These are phyloP conservation scores for Bipolaris oryzae DNA, from an alignment of 2,329 filamentous ascomycete genomes.

Conservation along the genomic window DNA sequence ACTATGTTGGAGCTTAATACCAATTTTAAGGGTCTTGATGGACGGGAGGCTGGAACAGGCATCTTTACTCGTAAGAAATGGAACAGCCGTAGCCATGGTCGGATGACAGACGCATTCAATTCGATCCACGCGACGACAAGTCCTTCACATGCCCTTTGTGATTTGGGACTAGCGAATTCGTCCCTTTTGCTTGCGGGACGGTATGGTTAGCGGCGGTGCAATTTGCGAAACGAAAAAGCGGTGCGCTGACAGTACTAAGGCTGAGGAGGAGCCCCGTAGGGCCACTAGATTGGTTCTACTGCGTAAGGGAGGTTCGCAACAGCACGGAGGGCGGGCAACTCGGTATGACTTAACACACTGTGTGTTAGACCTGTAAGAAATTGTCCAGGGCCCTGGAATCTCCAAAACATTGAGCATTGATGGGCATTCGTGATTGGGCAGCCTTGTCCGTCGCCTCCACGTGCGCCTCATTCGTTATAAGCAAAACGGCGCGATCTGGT, in stretches of 20 bases:
- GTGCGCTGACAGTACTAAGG: not conserved
- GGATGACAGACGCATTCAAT: conserved; percentile 12
- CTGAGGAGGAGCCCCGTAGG: not conserved
- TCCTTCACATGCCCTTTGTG: conserved; percentile 13
- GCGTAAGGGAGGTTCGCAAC: not conserved
- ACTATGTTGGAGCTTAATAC: not conserved
- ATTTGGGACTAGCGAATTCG: conserved; percentile 10
- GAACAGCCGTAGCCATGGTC: conserved; percentile 3
- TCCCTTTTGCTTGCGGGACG: conserved; percentile 11
- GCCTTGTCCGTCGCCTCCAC: not conserved
- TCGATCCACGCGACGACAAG: conserved; percentile 3
- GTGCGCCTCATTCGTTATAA: not conserved
- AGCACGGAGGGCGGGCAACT: not conserved
- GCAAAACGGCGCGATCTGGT: not conserved
- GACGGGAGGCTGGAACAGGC: conserved; percentile 1
- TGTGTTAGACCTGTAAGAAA: not conserved
- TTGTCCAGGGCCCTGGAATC: not conserved
- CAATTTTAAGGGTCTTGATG: conserved; percentile 5
- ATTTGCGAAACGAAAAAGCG: conserved; percentile 3
- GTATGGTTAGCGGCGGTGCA: conserved; percentile 11
- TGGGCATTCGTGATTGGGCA: not conserved
- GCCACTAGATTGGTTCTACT: not conserved
- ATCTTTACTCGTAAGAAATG: not conserved
- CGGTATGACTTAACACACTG: not conserved
- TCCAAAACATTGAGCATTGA: not conserved